These are phyloP conservation scores for Pistacia integerrima DNA, from an alignment of 345 rosid species.

Conservation along the genomic window DNA sequence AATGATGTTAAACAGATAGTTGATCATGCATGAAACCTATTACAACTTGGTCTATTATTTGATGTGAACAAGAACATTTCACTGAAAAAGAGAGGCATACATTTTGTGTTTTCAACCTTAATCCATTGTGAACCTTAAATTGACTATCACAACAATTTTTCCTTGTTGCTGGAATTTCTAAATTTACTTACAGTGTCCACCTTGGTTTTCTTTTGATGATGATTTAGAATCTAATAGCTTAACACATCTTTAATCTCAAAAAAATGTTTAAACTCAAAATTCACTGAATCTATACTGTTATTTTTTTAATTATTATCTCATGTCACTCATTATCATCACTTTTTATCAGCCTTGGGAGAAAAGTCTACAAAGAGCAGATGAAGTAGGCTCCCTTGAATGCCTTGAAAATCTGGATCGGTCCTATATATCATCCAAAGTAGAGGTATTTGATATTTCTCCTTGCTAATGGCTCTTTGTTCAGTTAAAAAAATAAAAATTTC, in stretches of 20 bases:
- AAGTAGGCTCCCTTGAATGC: constrained; percentile 36
- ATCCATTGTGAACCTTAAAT: background rate
- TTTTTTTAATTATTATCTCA: constrained; percentile 8
- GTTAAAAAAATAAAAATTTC: too few relatives aligned
- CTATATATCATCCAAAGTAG: constrained; percentile 53
- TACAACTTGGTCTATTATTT: background rate
- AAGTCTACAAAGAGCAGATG: constrained; percentile 38
- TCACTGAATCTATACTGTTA: background rate
- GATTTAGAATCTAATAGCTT: background rate
- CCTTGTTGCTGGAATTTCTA: background rate
- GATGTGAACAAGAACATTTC: background rate
- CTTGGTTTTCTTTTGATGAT: background rate
- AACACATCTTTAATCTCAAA: background rate
- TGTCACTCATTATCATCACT: background rate
- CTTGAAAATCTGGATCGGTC: constrained; percentile 62
- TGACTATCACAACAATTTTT: background rate
- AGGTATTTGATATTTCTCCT: constrained; percentile 42
- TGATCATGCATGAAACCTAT: background rate
- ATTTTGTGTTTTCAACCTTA: background rate
- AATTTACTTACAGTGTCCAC: background rate
- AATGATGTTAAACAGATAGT: background rate
- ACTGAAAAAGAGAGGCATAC: too few relatives aligned
- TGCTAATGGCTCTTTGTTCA: background rate
- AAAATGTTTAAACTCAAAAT: background rate
- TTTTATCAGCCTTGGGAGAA: constrained; percentile 51